These are phyloP conservation scores for Omphalotus olearius DNA, from an alignment of 1,284 basidiomycete species.

Conservation along the genomic window DNA sequence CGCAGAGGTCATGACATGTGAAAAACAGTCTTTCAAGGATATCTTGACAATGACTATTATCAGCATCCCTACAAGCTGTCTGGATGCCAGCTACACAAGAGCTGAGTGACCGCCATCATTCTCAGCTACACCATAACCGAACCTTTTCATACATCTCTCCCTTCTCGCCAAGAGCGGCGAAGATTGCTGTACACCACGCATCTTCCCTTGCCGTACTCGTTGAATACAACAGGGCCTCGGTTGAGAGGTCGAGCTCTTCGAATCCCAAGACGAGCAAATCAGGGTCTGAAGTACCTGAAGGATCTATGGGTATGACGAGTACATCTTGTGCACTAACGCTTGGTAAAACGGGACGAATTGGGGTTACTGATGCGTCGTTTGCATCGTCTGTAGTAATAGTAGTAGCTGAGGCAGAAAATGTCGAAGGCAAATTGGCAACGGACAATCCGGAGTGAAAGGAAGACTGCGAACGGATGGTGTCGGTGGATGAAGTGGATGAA, in stretches of 20 bases:
- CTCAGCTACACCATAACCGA: background rate
- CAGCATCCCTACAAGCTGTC: slow-evolving; percentile 76
- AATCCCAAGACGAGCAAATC: slow-evolving; percentile 70
- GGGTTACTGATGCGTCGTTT: background rate
- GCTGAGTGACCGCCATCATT: background rate
- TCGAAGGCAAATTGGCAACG: background rate
- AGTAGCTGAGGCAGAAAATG: background rate
- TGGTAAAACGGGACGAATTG: background rate
- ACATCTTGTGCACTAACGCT: background rate
- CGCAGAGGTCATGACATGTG: slow-evolving; percentile 42
- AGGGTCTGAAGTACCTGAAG: slow-evolving; percentile 35
- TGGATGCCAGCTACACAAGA: slow-evolving; percentile 56
- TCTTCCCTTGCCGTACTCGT: slow-evolving; percentile 60
- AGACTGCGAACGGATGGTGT: background rate
- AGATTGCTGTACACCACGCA: slow-evolving; percentile 59
- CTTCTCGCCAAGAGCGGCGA: slow-evolving; percentile 68
- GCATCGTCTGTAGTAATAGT: background rate
- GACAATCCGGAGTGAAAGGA: background rate
- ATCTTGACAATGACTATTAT: slow-evolving; percentile 62
- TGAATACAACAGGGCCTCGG: slow-evolving; percentile 68
- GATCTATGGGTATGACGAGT: slow-evolving; percentile 20
- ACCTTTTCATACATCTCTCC: slow-evolving; percentile 64
- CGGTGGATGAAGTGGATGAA: slow-evolving; percentile 1
- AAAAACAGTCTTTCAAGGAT: slow-evolving; percentile 43
- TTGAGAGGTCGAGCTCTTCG: slow-evolving; percentile 73